phyloP scores from a whole-genome alignment of 1,139 yeast genomes.

The Candida frijolesensis region DNA sequence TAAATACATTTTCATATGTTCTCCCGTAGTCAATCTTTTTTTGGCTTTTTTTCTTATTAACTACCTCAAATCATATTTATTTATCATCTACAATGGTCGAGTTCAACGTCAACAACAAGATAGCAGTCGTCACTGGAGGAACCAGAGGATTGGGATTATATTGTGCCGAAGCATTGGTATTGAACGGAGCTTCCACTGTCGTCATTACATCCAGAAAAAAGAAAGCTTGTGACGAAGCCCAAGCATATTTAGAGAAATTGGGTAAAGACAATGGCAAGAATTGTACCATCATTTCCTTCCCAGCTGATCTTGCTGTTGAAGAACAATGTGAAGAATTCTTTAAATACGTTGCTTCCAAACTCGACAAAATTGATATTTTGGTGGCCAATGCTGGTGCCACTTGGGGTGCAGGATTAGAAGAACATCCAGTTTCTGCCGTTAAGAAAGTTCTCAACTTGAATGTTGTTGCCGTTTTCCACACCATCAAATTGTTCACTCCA shows the following conservation, averaged over 20 bases:
- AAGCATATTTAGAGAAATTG: slow-evolving; percentile 48
- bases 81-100: slow-evolving; percentile 36
- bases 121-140: slow-evolving; percentile 79
- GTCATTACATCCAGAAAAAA: slow-evolving; percentile 69
- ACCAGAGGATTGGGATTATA: slow-evolving; percentile 73
- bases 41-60: background rate
- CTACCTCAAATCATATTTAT: background rate
- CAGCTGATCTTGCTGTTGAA: slow-evolving; percentile 62
- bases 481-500: slow-evolving; percentile 65
- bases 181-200: slow-evolving; percentile 64
- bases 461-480: slow-evolving; percentile 69
- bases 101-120: slow-evolving; percentile 60
- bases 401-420: slow-evolving; percentile 71
- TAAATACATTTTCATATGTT: background rate
- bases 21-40: background rate
- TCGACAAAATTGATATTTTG: slow-evolving; percentile 58
- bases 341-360: slow-evolving; percentile 42
- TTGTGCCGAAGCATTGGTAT: slow-evolving; percentile 67
- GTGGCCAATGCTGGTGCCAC: slow-evolving; percentile 82
- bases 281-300: slow-evolving; percentile 53
- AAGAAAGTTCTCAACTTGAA: slow-evolving; percentile 68
- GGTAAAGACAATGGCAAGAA: slow-evolving; percentile 42
- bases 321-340: slow-evolving; percentile 52
- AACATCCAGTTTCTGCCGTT: slow-evolving; percentile 64
- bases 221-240: slow-evolving; percentile 65